phyloP scores from a whole-genome alignment of 805 yeast genomes.

The Wickerhamomyces kurtzmanii region DNA sequence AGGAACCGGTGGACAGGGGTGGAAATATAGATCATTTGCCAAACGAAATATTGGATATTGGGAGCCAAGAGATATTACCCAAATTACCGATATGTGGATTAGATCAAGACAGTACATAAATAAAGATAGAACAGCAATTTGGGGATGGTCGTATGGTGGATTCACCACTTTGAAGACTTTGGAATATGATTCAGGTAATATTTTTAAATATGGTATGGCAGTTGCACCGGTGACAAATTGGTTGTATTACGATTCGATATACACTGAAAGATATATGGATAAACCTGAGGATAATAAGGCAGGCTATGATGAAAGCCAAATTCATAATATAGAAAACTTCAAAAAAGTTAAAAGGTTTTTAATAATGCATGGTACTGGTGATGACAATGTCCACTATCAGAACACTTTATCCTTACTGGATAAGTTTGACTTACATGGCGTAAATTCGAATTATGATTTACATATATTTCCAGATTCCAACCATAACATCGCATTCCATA shows the following conservation, averaged over 20 bases:
- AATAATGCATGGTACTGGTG: slow-evolving; percentile 77
- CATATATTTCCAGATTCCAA: slow-evolving; percentile 91
- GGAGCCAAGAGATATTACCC: slow-evolving; percentile 65
- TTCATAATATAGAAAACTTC: slow-evolving; percentile 32
- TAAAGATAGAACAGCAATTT: slow-evolving; percentile 46
- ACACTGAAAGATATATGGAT: slow-evolving; percentile 72
- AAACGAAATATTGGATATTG: slow-evolving; percentile 52
- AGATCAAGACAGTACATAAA: slow-evolving; percentile 35
- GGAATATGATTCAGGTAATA: slow-evolving; percentile 52
- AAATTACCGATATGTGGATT: slow-evolving; percentile 41
- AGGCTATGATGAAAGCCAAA: slow-evolving; percentile 38
- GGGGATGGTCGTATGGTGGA: slow-evolving; percentile 93
- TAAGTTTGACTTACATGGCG: slow-evolving; percentile 34
- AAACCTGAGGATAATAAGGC: slow-evolving; percentile 36
- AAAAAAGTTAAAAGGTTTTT: slow-evolving; percentile 44
- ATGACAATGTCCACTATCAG: slow-evolving; percentile 76
- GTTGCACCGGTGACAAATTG: slow-evolving; percentile 85
- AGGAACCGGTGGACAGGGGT: slow-evolving; percentile 75
- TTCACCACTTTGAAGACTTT: slow-evolving; percentile 65
- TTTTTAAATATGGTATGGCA: slow-evolving; percentile 67
- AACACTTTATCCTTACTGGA: slow-evolving; percentile 58
- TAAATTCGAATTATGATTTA: slow-evolving; percentile 79
- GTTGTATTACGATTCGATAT: slow-evolving; percentile 66
- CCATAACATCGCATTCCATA: slow-evolving; percentile 72
- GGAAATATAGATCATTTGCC: slow-evolving; percentile 54